Evolutionary conservation across 192 early-diverging fungal species (phyloP).

Genomic region (Chytriomyces confervae): DNA sequence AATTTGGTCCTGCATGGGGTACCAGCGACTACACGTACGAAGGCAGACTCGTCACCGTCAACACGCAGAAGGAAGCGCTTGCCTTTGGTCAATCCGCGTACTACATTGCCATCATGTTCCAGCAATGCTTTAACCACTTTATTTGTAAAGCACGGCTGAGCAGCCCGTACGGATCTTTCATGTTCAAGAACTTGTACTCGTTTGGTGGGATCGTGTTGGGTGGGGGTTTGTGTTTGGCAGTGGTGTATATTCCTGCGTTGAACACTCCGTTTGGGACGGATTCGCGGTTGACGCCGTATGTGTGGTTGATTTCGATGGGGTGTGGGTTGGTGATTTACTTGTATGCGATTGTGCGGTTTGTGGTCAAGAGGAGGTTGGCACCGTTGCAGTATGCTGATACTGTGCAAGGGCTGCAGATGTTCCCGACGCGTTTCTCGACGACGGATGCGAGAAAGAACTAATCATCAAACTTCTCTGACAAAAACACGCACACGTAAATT

Average conservation of each 20-base stretch:
- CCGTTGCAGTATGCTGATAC: slow-evolving; percentile 61
- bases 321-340: slow-evolving; percentile 28
- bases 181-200: slow-evolving; percentile 73
- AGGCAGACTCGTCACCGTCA: slow-evolving; percentile 41
- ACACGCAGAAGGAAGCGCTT: slow-evolving; percentile 68
- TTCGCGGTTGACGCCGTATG: slow-evolving; percentile 69
- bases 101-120: slow-evolving; percentile 80
- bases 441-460: not conserved
- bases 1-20: slow-evolving; percentile 48
- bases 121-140: slow-evolving; percentile 95
- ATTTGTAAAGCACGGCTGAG: slow-evolving; percentile 85
- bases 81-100: slow-evolving; percentile 80
- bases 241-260: slow-evolving; percentile 58
- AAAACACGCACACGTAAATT: not conserved
- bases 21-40: slow-evolving; percentile 40
- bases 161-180: slow-evolving; percentile 79
- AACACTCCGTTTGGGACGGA: slow-evolving; percentile 61
- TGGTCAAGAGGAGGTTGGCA: not conserved
- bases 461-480: no score
- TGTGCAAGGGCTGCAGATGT: slow-evolving; percentile 78
- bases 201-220: slow-evolving; percentile 59
- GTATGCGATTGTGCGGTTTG: not conserved
- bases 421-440: slow-evolving; percentile 64
- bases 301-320: slow-evolving; percentile 83
- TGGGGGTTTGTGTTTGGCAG: slow-evolving; percentile 49